Evolutionary conservation across 805 yeast genomes (phyloP), one percentile per base, ranked within the genome.

Genomic region (Saccharomycopsis amapae): DNA sequence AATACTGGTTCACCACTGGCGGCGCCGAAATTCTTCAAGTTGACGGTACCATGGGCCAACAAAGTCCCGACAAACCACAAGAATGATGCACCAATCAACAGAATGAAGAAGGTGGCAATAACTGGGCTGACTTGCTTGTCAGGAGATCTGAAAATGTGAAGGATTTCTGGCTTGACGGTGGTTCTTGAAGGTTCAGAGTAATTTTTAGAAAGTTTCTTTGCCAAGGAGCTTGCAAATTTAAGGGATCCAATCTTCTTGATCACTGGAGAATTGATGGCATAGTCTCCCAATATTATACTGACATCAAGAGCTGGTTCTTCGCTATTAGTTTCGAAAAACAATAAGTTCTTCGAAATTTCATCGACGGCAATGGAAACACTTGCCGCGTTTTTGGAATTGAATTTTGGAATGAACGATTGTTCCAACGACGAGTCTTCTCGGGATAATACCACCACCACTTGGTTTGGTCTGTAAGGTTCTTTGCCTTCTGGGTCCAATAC

Each of bases 21-120:
- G 22, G 63, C 49, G 48, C 65, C 65, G 51, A 69, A 56, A 13
- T 68, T 63, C 3, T 64, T 65, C 40, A 63, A 47, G 12, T 50
- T 43, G 18, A 45, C 6, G 33, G 20, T 37, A 4, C 48, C 44
- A 33, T 43, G 52, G 41, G 31, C 22, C n/a, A 34, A 30, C 4
- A 48, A 38, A 6, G 44, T 40, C 12, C 37, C 44, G 15, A 48
- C 24, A 24, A 45, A 48, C 38, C 38, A 49, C n/a, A 42, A 19
- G 17, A 44, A 47, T 22, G 40, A n/a, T 3, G 18, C 10, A 15
- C 32, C 47, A 30, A 51, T 37, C 4, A 36, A 24, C 13, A 38
- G 22, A 26, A 49, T 44, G 33, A 48, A 51, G 19, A 45, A 34
- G 12, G 23, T 12, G 3, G 52, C 52, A 30, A 51, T 20, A 17